Evolutionary conservation across 179 eudicot species (phyloP).

Genomic region (Corrigiola litoralis): DNA sequence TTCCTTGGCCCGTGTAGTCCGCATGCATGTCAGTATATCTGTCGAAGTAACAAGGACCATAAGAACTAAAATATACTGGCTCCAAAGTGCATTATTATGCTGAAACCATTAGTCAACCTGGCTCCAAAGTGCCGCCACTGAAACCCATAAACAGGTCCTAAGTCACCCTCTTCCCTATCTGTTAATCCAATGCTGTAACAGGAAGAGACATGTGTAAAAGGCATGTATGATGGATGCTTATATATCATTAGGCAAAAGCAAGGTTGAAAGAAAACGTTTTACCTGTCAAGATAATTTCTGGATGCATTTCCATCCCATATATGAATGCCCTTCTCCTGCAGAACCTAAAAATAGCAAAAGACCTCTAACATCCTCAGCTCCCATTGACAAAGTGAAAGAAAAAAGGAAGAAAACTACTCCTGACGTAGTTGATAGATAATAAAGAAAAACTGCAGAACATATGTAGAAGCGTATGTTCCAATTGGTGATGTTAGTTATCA

Average conservation of each 20-base stretch:
- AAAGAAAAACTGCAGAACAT: neutral
- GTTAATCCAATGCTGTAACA: conserved; percentile 66
- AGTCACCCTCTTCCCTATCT: conserved; percentile 83
- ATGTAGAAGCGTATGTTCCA: neutral
- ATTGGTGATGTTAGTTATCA: neutral
- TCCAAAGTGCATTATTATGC: neutral
- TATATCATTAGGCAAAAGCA: neutral
- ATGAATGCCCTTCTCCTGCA: conserved; percentile 75
- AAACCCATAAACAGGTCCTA: conserved; percentile 89
- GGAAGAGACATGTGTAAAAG: conserved; percentile 40
- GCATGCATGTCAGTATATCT: conserved; percentile 89
- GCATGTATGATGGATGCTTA: neutral
- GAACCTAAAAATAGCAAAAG: conserved; percentile 31
- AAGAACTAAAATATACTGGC: neutral
- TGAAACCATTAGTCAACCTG: conserved; percentile 39
- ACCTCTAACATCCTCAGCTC: neutral
- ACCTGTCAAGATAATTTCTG: conserved; percentile 80
- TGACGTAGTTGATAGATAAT: neutral
- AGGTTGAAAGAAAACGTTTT: neutral
- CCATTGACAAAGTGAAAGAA: neutral
- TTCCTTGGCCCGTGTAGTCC: conserved; percentile 87
- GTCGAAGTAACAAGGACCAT: conserved; percentile 15
- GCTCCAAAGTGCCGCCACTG: conserved; percentile 99
- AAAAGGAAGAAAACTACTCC: neutral
- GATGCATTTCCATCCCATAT: conserved; percentile 95